Conservation (phyloP, 345 rosid species). For the Syzygium grande region DNA sequence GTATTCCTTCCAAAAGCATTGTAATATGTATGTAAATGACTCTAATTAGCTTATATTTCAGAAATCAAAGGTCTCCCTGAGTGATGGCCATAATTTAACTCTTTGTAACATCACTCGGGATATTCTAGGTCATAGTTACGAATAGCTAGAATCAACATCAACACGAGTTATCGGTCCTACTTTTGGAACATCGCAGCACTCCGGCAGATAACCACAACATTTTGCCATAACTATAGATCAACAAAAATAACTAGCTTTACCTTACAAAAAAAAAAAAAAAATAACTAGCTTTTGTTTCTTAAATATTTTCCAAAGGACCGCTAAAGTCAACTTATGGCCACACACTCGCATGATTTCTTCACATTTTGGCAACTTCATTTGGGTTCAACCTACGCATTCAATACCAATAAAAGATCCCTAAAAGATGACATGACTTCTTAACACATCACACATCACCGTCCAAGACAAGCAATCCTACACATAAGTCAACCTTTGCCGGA, state of each 20-base stretch:
- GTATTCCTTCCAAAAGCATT: neutral
- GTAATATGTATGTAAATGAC: neutral
- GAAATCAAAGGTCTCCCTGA: neutral
- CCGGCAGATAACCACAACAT: rapidly evolving
- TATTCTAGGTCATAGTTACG: neutral
- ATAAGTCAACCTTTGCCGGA: neutral
- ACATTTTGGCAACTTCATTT: neutral
- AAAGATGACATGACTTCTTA: neutral
- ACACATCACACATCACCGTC: neutral
- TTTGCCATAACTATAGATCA: neutral
- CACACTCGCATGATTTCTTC: neutral
- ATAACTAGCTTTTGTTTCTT: neutral
- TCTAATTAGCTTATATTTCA: neutral
- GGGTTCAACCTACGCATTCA: neutral
- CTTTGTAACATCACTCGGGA: rapidly evolving
- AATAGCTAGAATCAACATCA: neutral
- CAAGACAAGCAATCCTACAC: neutral
- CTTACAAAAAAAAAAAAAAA: no score
- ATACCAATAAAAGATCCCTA: neutral
- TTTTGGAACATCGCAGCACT: rapidly evolving
- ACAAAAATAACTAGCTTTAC: neutral
- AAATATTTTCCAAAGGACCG: neutral
- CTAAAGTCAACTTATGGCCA: neutral
- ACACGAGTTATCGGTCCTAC: neutral
- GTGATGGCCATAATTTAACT: neutral